Conservation (phyloP, 352 stramenopile genomes). For the Pythium guiyangense region DNA sequence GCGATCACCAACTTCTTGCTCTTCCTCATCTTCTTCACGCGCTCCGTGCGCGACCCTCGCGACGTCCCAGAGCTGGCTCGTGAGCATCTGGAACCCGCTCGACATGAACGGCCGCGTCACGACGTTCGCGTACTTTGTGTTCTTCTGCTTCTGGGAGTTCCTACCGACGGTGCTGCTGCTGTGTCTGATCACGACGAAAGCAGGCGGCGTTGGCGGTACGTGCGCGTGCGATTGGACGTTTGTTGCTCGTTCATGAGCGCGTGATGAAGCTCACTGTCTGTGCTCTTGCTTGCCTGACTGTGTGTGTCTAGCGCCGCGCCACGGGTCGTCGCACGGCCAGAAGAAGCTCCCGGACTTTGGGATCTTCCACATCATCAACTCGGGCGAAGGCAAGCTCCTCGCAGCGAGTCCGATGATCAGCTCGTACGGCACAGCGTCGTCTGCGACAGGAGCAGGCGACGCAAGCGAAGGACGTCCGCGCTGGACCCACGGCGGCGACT, state of each 20-base stretch:
- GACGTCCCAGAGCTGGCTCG: constrained; percentile 80
- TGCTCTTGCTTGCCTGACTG: neutral
- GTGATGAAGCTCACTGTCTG: neutral
- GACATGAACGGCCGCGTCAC: constrained; percentile 83
- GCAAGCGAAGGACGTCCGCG: constrained; percentile 28
- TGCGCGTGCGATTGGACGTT: constrained; percentile 15
- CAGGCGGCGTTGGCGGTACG: constrained; percentile 69
- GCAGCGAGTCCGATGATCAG: constrained; percentile 50
- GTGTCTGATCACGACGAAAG: constrained; percentile 78
- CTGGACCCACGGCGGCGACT: constrained; percentile 76
- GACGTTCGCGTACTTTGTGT: constrained; percentile 72
- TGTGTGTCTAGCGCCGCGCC: constrained; percentile 45
- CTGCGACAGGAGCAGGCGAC: constrained; percentile 21
- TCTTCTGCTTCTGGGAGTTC: constrained; percentile 89
- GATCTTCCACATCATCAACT: constrained; percentile 87
- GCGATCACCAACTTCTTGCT: constrained; percentile 77
- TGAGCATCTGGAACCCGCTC: constrained; percentile 84
- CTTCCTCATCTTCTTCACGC: constrained; percentile 81
- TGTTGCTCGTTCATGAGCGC: neutral
- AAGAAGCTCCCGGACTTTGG: constrained; percentile 83
- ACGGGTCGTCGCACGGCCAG: constrained; percentile 38
- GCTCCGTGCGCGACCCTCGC: constrained; percentile 65
- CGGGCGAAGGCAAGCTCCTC: constrained; percentile 40
- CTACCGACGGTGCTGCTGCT: constrained; percentile 76
- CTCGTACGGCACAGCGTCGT: constrained; percentile 45